Percentiles rank a stretch among this genome's conserved stretches.
Conservation (phyloP, 2,329 filamentous ascomycete genomes). For the Diplodia intermedia region DNA sequence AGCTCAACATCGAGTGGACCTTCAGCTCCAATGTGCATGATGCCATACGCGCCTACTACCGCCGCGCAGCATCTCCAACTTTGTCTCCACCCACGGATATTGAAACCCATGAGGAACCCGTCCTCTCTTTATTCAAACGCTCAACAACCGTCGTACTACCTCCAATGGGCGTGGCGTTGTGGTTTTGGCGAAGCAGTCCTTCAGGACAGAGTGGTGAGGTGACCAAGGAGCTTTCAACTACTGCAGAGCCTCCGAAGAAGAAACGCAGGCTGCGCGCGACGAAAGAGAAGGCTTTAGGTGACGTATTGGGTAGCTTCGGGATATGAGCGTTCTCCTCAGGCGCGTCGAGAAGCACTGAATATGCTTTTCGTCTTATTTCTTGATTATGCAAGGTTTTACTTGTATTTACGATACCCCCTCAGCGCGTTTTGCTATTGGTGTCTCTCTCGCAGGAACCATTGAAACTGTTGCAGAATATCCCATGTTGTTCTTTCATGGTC, state of each 20-base stretch:
- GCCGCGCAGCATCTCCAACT: slow-evolving; percentile 1
- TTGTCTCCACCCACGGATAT: neutral
- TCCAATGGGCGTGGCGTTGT: neutral
- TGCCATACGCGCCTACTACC: slow-evolving; percentile 16
- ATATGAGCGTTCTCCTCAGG: neutral
- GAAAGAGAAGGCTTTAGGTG: neutral
- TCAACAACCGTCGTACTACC: neutral
- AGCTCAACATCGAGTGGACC: slow-evolving; percentile 7
- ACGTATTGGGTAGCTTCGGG: slow-evolving; percentile 1
- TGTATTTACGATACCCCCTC: neutral
- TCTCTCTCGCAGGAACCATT: neutral
- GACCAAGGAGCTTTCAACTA: neutral
- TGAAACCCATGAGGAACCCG: neutral
- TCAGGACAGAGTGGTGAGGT: too few species aligned
- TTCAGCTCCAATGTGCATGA: slow-evolving; percentile 3
- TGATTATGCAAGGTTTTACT: neutral
- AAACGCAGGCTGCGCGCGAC: slow-evolving; percentile 17
- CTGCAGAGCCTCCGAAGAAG: slow-evolving; percentile 3
- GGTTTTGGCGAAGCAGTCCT: neutral
- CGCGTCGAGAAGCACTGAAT: neutral
- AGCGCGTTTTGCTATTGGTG: neutral
- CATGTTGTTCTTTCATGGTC: neutral
- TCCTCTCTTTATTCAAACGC: slow-evolving; percentile 10
- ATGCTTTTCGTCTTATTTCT: too few species aligned
- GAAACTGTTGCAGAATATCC: neutral